Conservation (phyloP, 2,329 filamentous ascomycete species). For the Arthrobotrys megalospora region DNA sequence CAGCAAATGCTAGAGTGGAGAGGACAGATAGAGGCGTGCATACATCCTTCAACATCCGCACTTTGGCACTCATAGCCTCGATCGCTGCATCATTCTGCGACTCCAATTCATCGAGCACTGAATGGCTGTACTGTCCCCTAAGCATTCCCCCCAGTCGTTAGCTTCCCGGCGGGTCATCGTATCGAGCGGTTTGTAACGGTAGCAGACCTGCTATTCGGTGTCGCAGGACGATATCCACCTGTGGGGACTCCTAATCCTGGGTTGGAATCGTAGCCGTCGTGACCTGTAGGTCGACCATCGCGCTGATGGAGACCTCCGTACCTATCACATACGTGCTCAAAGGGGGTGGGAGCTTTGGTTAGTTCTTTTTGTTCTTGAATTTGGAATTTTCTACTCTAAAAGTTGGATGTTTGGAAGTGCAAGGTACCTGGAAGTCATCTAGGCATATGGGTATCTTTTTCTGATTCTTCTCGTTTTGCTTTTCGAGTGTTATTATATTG, state of each 20-base stretch:
- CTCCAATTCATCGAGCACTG: constrained; percentile 92
- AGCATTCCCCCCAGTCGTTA: neutral
- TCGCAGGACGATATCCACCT: constrained; percentile 75
- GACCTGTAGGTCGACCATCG: constrained; percentile 52
- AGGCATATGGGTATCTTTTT: constrained; percentile 34
- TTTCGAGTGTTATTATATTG: neutral
- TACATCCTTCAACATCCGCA: constrained; percentile 89
- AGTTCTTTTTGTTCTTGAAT: neutral
- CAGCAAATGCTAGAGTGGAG: constrained; percentile 22
- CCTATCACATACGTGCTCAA: constrained; percentile 14
- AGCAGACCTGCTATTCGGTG: constrained; percentile 74
- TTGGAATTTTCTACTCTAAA: constrained; percentile 12
- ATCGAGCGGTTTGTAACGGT: neutral
- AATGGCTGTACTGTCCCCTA: constrained; percentile 91
- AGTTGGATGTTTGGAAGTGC: neutral
- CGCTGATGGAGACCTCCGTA: constrained; percentile 60
- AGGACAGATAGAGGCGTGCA: constrained; percentile 66
- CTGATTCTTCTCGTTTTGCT: neutral
- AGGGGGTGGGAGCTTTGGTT: neutral
- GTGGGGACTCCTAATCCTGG: constrained; percentile 32
- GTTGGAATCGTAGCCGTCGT: constrained; percentile 39
- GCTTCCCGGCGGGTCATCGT: neutral
- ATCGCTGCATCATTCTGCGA: constrained; percentile 94
- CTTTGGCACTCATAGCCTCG: constrained; percentile 90
- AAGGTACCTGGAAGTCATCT: constrained; percentile 58